Base-by-base conservation (phyloP, 805 yeast genomes). In the Metschnikowia peoriensis region DNA sequence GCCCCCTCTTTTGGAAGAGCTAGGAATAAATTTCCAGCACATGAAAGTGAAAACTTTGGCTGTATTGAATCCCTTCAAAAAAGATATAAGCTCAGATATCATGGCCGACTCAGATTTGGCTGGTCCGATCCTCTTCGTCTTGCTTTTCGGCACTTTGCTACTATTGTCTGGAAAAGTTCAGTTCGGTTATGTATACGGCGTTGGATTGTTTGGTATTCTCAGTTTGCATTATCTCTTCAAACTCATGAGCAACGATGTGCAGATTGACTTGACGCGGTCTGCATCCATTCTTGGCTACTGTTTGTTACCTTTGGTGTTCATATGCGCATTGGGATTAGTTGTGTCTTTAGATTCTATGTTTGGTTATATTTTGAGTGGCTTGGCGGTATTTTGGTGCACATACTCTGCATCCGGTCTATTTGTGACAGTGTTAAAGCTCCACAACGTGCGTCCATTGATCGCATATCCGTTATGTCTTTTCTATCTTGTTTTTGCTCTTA, bases 151-250 rank as follows among this genome's bases (percentile, higher is more conserved):
- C 17, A 80, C 91, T 0, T 83, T 87, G 54, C 73, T 94, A 49
- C 73, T 93, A 47, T 76, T 92, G 42, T 85, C 96, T 1, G 98
- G 99, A 6, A 94, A 93, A 68, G 88, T 93, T 14, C 98, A 94
- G 68, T 94, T 94, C 66, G 98, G 98, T 1, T 94, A 94, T 68
- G 88, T 94, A 46, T 94, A 94, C 65, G 98, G 99, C 39, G 96
- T 94, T 41, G 98, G 97, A 0, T 71, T 94, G 41, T 84, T 93
- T 61, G 99, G 99, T 15, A 87, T 96, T 1, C 66, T 89, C 14
- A 84, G 96, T 34, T 80, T 91, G 58, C 97, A 92, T 70, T 81
- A 82, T 61, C 75, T 94, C 53, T 87, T 96, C 68, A 91, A 88
- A 66, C 76, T 90, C 56, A 94, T 94, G 99, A 84, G 96, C 51